These are phyloP conservation scores for Arthrobotrys sphaeroides DNA, from an alignment of 2,329 filamentous ascomycete genomes.

Conservation along the genomic window DNA sequence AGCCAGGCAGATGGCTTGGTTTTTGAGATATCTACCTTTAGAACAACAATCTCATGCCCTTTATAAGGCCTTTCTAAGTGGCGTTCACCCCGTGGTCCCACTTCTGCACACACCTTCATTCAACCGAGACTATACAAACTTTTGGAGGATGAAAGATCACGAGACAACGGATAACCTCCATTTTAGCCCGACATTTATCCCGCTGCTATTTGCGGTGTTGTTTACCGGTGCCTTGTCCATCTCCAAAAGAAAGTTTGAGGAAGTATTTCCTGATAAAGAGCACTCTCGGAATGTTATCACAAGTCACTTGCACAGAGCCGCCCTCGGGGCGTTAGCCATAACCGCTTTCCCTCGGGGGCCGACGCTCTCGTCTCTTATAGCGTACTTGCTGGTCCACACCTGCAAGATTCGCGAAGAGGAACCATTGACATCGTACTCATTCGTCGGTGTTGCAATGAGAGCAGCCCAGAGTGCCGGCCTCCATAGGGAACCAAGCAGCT, in stretches of 20 bases:
- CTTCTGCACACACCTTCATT: slow-evolving; percentile 57
- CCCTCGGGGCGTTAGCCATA: slow-evolving; percentile 53
- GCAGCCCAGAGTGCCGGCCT: slow-evolving; percentile 58
- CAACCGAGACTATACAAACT: slow-evolving; percentile 54
- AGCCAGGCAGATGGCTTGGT: slow-evolving; percentile 44
- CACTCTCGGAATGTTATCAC: slow-evolving; percentile 54
- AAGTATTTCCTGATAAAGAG: slow-evolving; percentile 38
- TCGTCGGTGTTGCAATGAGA: slow-evolving; percentile 58
- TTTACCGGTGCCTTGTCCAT: slow-evolving; percentile 57
- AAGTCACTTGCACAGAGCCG: slow-evolving; percentile 46
- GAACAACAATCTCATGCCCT: slow-evolving; percentile 53
- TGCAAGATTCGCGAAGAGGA: slow-evolving; percentile 58
- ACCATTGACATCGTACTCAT: slow-evolving; percentile 56
- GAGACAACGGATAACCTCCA: slow-evolving; percentile 52
- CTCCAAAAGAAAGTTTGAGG: slow-evolving; percentile 51
- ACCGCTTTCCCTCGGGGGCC: slow-evolving; percentile 56
- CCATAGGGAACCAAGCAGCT: slow-evolving; percentile 61
- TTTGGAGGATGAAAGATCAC: slow-evolving; percentile 54
- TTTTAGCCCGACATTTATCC: slow-evolving; percentile 56
- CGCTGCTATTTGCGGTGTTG: slow-evolving; percentile 56
- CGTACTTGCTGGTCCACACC: slow-evolving; percentile 57
- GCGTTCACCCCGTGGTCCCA: slow-evolving; percentile 57
- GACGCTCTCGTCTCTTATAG: slow-evolving; percentile 56
- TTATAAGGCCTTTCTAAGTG: slow-evolving; percentile 56
- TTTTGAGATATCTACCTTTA: slow-evolving; percentile 46